Percentiles rank a stretch among this genome's conserved stretches.
These are phyloP conservation scores for Citrullus amarus DNA, from an alignment of 306 rosid genomes.

Conservation along the genomic window DNA sequence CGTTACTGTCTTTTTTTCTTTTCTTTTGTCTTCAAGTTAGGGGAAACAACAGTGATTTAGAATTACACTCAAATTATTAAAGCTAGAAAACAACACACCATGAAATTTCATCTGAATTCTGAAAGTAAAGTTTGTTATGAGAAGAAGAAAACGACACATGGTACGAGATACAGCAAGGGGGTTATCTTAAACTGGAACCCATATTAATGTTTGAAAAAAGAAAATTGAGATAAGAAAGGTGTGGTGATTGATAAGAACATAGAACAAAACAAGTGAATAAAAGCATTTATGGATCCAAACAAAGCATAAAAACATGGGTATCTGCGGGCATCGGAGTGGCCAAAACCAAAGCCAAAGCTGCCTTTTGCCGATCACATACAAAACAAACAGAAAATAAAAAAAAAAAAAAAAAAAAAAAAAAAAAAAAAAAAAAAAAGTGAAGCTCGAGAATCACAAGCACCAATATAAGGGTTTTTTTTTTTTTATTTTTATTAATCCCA, in stretches of 20 bases:
- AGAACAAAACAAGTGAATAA: not conserved
- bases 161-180: too few relatives aligned
- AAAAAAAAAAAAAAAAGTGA: not conserved
- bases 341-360: not conserved
- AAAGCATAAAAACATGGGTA: not conserved
- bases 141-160: too few relatives aligned
- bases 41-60: not conserved
- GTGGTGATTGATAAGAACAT: not conserved
- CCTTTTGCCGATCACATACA: not conserved
- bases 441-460: not conserved
- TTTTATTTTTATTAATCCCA: not conserved
- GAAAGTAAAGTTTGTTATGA: too few relatives aligned
- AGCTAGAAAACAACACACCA: too few relatives aligned
- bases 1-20: not conserved
- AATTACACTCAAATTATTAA: too few relatives aligned
- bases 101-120: too few relatives aligned
- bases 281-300: not conserved
- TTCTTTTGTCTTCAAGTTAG: slow-evolving; percentile 4
- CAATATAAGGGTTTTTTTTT: not conserved
- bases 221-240: too few relatives aligned
- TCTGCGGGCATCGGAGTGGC: too few relatives aligned
- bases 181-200: not conserved
- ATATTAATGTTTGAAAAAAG: too few relatives aligned
- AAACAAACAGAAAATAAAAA: not conserved
- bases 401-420: not conserved